Evolutionary conservation across 768 basidiomycete species (phyloP).

Genomic region (Rhizopogon roseolus): DNA sequence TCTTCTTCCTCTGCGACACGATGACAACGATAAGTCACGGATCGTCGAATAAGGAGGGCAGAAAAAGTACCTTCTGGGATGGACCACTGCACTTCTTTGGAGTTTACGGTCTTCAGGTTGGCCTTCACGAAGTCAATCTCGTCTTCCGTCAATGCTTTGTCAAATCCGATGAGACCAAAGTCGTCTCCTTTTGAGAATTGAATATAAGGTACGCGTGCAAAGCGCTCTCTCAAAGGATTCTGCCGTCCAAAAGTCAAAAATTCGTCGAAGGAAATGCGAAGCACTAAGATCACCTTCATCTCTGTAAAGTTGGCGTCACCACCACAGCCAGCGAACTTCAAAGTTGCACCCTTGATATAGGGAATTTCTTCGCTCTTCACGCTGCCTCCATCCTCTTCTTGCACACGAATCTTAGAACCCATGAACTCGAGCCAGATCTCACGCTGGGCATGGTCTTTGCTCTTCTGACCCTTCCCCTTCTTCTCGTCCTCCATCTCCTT

Average conservation of each 20-base stretch:
- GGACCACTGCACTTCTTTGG: conserved; percentile 61
- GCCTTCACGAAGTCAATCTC: conserved; percentile 68
- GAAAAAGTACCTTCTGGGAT: conserved; percentile 48
- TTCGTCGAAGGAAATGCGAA: neutral
- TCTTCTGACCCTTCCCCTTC: conserved; percentile 27
- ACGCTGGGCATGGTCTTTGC: conserved; percentile 38
- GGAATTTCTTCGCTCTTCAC: conserved; percentile 40
- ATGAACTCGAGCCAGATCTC: conserved; percentile 74
- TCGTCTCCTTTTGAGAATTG: conserved; percentile 42
- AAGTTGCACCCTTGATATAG: conserved; percentile 38
- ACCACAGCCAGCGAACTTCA: conserved; percentile 48
- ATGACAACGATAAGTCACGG: conserved; percentile 1
- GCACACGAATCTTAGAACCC: conserved; percentile 62
- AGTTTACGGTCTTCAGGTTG: conserved; percentile 58
- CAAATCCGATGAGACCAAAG: conserved; percentile 46
- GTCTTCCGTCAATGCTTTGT: conserved; percentile 67
- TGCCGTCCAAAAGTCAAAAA: conserved; percentile 10
- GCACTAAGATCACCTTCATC: conserved; percentile 37
- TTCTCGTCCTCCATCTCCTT: conserved; percentile 47
- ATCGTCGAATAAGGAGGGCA: neutral
- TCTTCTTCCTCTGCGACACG: conserved; percentile 60
- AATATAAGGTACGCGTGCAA: conserved; percentile 42
- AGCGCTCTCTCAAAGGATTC: conserved; percentile 45
- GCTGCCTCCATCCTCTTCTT: conserved; percentile 46
- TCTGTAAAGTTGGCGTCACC: conserved; percentile 58